phyloP scores from a whole-genome alignment of 2,329 filamentous ascomycete genomes.

The Venturia pyrina region DNA sequence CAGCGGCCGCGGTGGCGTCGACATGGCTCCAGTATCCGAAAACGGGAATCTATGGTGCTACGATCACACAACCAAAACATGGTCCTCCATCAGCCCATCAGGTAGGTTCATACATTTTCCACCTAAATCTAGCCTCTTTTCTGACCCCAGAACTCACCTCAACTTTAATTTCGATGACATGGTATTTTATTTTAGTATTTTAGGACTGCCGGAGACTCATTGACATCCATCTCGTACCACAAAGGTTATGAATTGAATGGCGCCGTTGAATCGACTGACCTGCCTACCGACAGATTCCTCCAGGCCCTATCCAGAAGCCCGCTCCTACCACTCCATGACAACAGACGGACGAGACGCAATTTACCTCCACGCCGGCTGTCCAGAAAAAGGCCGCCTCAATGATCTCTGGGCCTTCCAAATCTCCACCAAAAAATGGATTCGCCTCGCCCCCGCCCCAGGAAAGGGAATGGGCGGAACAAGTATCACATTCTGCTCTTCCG shows the following conservation, averaged over 20 bases:
- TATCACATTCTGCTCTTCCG: conserved; percentile 31
- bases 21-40: conserved; percentile 64
- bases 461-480: conserved; percentile 27
- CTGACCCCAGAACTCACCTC: too few relatives aligned
- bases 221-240: too few relatives aligned
- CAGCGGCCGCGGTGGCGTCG: conserved; percentile 62
- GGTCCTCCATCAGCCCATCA: conserved; percentile 54
- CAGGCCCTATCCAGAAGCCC: conserved; percentile 47
- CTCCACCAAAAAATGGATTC: conserved; percentile 38
- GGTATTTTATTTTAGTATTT: too few relatives aligned
- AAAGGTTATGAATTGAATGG: too few relatives aligned
- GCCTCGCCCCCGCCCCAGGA: conserved; percentile 36
- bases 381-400: conserved; percentile 45
- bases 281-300: conserved; percentile 20
- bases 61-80: conserved; percentile 48
- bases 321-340: conserved; percentile 61
- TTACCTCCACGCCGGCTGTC: conserved; percentile 67
- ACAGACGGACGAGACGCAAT: conserved; percentile 52
- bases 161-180: too few relatives aligned
- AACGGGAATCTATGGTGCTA: conserved; percentile 66
- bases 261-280: too few relatives aligned
- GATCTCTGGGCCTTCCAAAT: conserved; percentile 46
- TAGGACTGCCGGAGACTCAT: too few relatives aligned
- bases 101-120: too few relatives aligned
- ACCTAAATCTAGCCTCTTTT: too few relatives aligned